Conservation (phyloP, 2,329 filamentous ascomycete genomes). For the Nemania sp. region DNA sequence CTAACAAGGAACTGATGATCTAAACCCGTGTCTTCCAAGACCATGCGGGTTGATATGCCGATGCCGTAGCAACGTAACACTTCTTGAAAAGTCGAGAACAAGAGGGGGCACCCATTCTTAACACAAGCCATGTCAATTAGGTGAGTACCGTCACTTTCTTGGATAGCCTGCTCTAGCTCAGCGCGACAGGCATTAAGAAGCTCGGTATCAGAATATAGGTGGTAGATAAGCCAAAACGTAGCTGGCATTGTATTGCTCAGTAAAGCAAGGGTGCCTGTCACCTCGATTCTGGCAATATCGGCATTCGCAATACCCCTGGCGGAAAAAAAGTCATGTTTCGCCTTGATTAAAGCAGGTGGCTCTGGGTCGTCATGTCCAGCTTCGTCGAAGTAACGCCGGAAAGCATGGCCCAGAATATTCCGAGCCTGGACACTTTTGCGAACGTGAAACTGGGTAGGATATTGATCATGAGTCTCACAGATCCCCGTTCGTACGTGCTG, state of each 20-base stretch:
- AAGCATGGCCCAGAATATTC: too few species aligned
- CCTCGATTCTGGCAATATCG: too few species aligned
- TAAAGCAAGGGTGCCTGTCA: too few species aligned
- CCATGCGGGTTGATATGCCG: slow-evolving; percentile 16
- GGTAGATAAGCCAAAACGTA: slow-evolving; percentile 28
- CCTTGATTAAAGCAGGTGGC: too few species aligned
- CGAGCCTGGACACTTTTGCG: too few species aligned
- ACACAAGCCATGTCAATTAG: slow-evolving; percentile 19
- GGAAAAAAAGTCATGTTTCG: too few species aligned
- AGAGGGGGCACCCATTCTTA: slow-evolving; percentile 22
- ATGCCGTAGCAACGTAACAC: slow-evolving; percentile 19
- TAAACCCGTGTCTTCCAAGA: slow-evolving; percentile 21
- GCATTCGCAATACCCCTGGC: slow-evolving; percentile 4
- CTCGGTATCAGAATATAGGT: slow-evolving; percentile 26
- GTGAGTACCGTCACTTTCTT: neutral
- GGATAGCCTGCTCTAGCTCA: slow-evolving; percentile 8
- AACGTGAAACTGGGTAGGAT: too few species aligned
- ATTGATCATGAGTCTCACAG: too few species aligned
- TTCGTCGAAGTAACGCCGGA: too few species aligned
- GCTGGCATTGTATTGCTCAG: too few species aligned
- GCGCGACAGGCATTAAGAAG: slow-evolving; percentile 32
- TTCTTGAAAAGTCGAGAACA: slow-evolving; percentile 28
- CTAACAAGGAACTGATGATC: slow-evolving; percentile 28
- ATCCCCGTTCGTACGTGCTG: too few species aligned
- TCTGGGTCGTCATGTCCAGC: too few species aligned